phyloP scores from a whole-genome alignment of 129 eudicot species.

The Chrysanthemum makinoi region DNA sequence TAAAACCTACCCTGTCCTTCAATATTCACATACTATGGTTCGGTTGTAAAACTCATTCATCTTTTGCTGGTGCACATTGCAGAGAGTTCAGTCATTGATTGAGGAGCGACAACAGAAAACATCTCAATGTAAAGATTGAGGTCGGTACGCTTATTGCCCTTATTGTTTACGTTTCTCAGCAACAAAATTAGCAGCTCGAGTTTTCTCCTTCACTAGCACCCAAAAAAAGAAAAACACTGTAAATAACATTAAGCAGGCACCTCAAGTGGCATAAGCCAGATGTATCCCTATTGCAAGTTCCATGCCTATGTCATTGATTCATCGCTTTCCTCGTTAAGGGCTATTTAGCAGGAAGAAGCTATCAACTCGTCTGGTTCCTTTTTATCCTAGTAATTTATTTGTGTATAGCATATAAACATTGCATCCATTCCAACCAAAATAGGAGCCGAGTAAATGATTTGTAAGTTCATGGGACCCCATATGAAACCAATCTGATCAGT shows the following conservation, averaged over 20 bases:
- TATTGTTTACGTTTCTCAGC: too few species aligned
- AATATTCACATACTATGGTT: too few species aligned
- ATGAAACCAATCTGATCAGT: not conserved
- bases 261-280: not conserved
- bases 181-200: not conserved
- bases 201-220: not conserved
- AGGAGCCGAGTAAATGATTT: not conserved
- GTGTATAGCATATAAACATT: too few species aligned
- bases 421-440: not conserved
- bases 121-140: slow-evolving; percentile 34
- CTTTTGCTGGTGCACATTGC: slow-evolving; percentile 22
- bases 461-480: not conserved
- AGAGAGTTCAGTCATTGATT: slow-evolving; percentile 66
- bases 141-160: slow-evolving; percentile 3
- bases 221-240: not conserved
- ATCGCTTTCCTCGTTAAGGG: too few species aligned
- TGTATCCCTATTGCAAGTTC: too few species aligned
- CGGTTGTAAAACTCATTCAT: not conserved
- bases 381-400: too few species aligned
- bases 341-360: too few species aligned
- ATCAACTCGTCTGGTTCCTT: too few species aligned
- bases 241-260: not conserved
- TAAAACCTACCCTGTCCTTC: slow-evolving; percentile 1
- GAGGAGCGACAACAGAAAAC: slow-evolving; percentile 48
- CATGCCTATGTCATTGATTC: too few species aligned